Percentiles rank a stretch among this genome's conserved stretches.
These are phyloP conservation scores for Miscanthus lutarioriparius DNA, from an alignment of 176 grass and related monocot genomes.

Conservation along the genomic window DNA sequence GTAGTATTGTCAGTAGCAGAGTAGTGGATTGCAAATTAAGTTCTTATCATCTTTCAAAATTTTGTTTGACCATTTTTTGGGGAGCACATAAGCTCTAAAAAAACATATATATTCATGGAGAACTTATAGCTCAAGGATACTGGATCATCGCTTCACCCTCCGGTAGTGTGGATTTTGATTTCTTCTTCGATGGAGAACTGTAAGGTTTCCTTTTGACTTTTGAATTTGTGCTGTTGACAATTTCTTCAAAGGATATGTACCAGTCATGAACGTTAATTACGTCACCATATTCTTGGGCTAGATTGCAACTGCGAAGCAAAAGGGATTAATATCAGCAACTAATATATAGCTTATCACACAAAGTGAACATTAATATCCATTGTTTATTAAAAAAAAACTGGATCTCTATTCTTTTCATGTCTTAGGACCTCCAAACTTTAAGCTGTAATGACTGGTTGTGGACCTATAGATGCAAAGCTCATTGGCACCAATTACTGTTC, in stretches of 20 bases:
- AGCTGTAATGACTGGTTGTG: neutral
- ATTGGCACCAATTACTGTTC: neutral
- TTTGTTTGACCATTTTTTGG: neutral
- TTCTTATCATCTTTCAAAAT: neutral
- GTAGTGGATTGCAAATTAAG: neutral
- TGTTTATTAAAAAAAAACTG: neutral
- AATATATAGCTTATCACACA: neutral
- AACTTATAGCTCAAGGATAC: conserved; percentile 60
- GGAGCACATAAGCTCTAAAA: neutral
- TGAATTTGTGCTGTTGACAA: conserved; percentile 36
- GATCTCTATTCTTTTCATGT: conserved; percentile 13
- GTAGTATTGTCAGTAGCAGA: no score
- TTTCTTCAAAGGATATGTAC: conserved; percentile 75
- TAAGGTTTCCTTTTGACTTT: conserved; percentile 48
- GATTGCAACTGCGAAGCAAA: conserved; percentile 66
- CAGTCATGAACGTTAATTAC: conserved; percentile 93
- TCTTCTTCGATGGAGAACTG: conserved; percentile 66
- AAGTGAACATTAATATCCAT: neutral
- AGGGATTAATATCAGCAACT: conserved; percentile 12
- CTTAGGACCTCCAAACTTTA: conserved; percentile 9
- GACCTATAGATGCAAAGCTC: neutral
- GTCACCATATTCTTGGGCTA: conserved; percentile 90
- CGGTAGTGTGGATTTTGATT: conserved; percentile 34
- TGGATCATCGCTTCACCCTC: neutral
- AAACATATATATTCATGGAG: neutral